Conservation (phyloP, 768 basidiomycete species). For the Amyloporia xantha region DNA sequence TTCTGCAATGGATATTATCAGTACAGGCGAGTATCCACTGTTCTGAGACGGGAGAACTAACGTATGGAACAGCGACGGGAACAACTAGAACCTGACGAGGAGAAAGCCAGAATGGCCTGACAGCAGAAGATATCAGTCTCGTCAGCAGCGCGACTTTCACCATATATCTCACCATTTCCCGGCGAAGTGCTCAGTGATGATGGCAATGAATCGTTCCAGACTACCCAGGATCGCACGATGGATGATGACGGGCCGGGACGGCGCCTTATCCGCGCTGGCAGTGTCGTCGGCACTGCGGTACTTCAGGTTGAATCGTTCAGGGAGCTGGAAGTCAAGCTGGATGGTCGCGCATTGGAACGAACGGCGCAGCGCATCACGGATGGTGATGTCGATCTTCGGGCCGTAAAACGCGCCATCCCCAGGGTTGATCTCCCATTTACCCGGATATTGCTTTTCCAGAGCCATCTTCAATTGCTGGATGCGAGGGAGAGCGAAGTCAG, state of each 20-base stretch:
- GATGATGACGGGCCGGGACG: conserved; percentile 89
- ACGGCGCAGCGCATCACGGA: conserved; percentile 84
- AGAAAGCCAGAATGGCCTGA: conserved; percentile 96
- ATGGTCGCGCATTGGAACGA: conserved; percentile 99
- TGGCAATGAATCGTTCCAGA: conserved; percentile 93
- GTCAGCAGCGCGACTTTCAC: no score
- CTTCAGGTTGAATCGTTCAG: conserved; percentile 91
- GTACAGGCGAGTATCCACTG: background rate
- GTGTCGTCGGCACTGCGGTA: conserved; percentile 78
- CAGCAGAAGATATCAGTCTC: background rate
- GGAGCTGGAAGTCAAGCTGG: conserved; percentile 98
- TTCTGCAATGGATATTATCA: conserved; percentile 44
- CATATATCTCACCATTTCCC: conserved; percentile 81
- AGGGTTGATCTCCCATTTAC: conserved; percentile 88
- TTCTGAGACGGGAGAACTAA: conserved; percentile 34
- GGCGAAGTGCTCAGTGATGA: conserved; percentile 94
- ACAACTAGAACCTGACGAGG: conserved; percentile 95
- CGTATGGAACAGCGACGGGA: conserved; percentile 86
- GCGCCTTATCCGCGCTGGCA: conserved; percentile 45
- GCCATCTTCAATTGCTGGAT: conserved; percentile 74
- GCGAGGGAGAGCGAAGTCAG: background rate
- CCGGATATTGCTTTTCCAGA: conserved; percentile 80
- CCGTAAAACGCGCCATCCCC: conserved; percentile 99
- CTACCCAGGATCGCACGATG: conserved; percentile 95
- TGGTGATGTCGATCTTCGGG: conserved; percentile 97